These are phyloP conservation scores for Aspergillus sclerotiicarbonarius DNA, from an alignment of 495 filamentous ascomycete genomes.

Conservation along the genomic window DNA sequence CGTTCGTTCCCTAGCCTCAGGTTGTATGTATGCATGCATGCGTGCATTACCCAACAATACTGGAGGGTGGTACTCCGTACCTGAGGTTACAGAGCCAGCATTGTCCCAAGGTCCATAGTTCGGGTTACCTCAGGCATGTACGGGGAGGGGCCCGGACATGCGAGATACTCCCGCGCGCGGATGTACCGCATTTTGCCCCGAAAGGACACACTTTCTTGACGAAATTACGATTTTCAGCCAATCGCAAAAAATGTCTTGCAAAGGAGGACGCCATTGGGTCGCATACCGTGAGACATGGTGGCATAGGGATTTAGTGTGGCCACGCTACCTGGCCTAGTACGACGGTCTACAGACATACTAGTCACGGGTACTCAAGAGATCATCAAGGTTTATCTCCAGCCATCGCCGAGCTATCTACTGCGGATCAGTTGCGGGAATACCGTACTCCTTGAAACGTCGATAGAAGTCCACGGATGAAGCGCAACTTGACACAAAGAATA, in stretches of 20 bases:
- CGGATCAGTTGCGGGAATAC: background rate
- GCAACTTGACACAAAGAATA: background rate
- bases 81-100: background rate
- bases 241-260: background rate
- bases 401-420: background rate
- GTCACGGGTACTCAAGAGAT: background rate
- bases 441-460: background rate
- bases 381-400: background rate
- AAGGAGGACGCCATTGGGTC: background rate
- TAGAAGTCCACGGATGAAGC: background rate
- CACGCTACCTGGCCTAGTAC: background rate
- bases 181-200: background rate
- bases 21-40: background rate
- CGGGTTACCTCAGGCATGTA: background rate
- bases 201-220: background rate
- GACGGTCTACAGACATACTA: background rate
- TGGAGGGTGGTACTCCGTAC: background rate
- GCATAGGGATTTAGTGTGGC: background rate
- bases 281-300: background rate
- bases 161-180: conserved; percentile 5
- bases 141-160: background rate
- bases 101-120: background rate
- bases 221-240: background rate
- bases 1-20: too few species aligned
- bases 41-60: background rate